These are phyloP conservation scores for Exserohilum turcica DNA, from an alignment of 2,329 filamentous ascomycete species.

Conservation along the genomic window DNA sequence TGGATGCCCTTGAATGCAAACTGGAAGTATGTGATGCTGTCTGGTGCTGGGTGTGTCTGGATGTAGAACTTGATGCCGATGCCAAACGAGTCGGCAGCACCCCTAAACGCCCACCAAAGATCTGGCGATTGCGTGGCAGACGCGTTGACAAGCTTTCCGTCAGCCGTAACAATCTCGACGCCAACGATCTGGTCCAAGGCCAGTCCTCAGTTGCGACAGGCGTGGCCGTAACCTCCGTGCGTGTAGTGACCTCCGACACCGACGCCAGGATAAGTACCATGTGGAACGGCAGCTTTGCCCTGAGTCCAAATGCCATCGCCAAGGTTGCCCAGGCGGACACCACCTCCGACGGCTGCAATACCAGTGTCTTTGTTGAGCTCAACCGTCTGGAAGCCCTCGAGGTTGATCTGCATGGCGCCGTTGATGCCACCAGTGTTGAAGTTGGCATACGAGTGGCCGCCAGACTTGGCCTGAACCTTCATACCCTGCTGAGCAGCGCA, in stretches of 20 bases:
- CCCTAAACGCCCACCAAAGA: constrained; percentile 51
- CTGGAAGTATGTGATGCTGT: constrained; percentile 36
- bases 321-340: constrained; percentile 54
- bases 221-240: constrained; percentile 45
- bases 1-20: constrained; percentile 35
- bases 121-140: constrained; percentile 44
- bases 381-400: constrained; percentile 54
- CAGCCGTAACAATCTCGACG: constrained; percentile 48
- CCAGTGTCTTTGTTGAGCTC: constrained; percentile 48
- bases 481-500: constrained; percentile 59
- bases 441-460: constrained; percentile 67
- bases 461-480: constrained; percentile 66
- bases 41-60: constrained; percentile 37
- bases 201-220: constrained; percentile 44
- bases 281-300: constrained; percentile 51
- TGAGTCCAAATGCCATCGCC: constrained; percentile 43
- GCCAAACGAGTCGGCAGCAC: constrained; percentile 51
- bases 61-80: constrained; percentile 48
- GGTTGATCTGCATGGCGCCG: constrained; percentile 55
- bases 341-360: constrained; percentile 55
- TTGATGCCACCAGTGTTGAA: constrained; percentile 57
- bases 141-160: constrained; percentile 47
- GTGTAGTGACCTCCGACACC: constrained; percentile 47
- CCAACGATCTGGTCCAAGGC: constrained; percentile 44
- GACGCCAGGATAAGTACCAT: constrained; percentile 59